A percentile compares a stretch with the other conserved stretches of the same genome.
These are phyloP conservation scores for Parastagonospora avenae DNA, from an alignment of 2,329 filamentous ascomycete species.

Conservation along the genomic window DNA sequence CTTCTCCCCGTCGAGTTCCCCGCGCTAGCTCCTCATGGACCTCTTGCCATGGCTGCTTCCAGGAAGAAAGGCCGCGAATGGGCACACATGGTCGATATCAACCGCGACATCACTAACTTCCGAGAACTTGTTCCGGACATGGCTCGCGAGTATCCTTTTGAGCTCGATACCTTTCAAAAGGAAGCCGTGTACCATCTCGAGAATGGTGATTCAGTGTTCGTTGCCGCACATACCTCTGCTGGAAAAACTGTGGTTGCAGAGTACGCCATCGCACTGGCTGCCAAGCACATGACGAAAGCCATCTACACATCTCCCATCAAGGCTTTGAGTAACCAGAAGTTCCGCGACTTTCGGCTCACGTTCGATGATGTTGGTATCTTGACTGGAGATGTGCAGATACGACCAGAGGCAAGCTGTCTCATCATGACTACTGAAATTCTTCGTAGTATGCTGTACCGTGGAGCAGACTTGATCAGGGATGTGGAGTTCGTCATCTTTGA, in stretches of 20 bases:
- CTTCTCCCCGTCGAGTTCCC: conserved; percentile 92
- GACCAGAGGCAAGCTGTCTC: conserved; percentile 93
- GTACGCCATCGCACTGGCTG: conserved; percentile 93
- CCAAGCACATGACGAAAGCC: conserved; percentile 99
- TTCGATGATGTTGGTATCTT: conserved; percentile 98
- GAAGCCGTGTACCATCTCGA: conserved; percentile 98
- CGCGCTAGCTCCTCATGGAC: conserved; percentile 81
- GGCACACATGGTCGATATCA: conserved; percentile 98
- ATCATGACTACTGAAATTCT: conserved; percentile 99
- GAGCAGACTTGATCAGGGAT: conserved; percentile 92
- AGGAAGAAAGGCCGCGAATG: conserved; percentile 84
- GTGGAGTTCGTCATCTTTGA: conserved; percentile 99
- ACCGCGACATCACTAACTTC: conserved; percentile 92
- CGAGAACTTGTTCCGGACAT: conserved; percentile 91
- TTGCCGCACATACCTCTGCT: conserved; percentile 95
- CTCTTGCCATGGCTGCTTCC: conserved; percentile 71
- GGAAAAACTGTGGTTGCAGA: conserved; percentile 98
- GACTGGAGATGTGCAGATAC: conserved; percentile 97
- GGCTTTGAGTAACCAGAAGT: conserved; percentile 97
- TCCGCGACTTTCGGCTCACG: conserved; percentile 85
- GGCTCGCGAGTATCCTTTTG: conserved; percentile 95
- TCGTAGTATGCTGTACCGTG: conserved; percentile 96
- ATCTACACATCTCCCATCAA: conserved; percentile 99
- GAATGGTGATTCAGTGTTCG: conserved; percentile 95
- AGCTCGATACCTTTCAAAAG: conserved; percentile 97